Evolutionary conservation across 768 basidiomycete genomes (phyloP).

Genomic region (Kwoniella heveanensis): DNA sequence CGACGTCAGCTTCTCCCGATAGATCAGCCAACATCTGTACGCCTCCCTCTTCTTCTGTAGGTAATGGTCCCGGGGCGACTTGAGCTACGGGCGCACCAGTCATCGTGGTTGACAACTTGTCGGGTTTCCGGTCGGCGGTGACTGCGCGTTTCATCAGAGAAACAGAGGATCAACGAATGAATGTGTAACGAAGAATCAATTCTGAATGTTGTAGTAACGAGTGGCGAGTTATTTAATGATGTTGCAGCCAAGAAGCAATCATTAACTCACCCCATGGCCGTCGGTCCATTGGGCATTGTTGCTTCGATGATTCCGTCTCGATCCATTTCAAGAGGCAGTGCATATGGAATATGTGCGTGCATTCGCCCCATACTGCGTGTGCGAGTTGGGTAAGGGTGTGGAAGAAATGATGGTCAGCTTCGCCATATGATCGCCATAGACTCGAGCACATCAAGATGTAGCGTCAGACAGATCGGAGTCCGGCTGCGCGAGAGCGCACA

Average conservation of each 20-base stretch:
- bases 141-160: constrained; percentile 25
- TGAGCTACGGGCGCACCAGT: constrained; percentile 38
- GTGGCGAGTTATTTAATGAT: too few relatives aligned
- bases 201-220: too few relatives aligned
- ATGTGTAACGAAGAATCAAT: too few relatives aligned
- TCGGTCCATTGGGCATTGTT: constrained; percentile 98
- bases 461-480: too few relatives aligned
- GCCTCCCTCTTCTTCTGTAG: constrained; percentile 18
- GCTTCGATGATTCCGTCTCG: constrained; percentile 81
- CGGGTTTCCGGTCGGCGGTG: constrained; percentile 48
- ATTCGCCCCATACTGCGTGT: constrained; percentile 90
- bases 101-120: constrained; percentile 44
- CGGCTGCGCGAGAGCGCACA: too few relatives aligned
- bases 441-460: too few relatives aligned
- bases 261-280: constrained; percentile 78
- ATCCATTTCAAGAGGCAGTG: constrained; percentile 98
- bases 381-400: too few relatives aligned
- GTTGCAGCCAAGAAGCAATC: too few relatives aligned
- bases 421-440: too few relatives aligned
- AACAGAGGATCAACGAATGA: not conserved
- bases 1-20: constrained; percentile 21
- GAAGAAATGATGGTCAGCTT: not conserved
- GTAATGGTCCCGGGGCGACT: constrained; percentile 42
- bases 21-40: constrained; percentile 21
- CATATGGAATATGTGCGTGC: constrained; percentile 97